phyloP scores from a whole-genome alignment of 1,139 yeast species.

The Debaryomycetaceae sp. region DNA sequence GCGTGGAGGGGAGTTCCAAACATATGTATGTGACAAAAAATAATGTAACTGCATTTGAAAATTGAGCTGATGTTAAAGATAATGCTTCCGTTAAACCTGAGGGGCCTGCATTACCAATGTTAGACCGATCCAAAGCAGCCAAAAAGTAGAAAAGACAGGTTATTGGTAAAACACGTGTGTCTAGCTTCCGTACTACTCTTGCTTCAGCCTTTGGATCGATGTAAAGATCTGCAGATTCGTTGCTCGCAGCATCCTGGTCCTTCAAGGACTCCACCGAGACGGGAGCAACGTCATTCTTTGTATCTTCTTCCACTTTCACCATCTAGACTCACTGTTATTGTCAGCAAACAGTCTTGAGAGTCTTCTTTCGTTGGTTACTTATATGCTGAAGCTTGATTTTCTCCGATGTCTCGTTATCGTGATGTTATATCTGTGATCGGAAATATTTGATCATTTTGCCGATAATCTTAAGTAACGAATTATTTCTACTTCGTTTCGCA shows the following conservation, averaged over 20 bases:
- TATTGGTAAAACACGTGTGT: neutral
- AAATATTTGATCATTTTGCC: neutral
- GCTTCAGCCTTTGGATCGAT: constrained; percentile 2
- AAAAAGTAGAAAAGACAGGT: constrained; percentile 12
- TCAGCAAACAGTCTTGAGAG: too few species aligned
- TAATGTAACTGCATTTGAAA: constrained; percentile 17
- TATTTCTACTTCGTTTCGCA: too few species aligned
- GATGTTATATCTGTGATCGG: neutral
- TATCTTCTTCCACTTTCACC: neutral
- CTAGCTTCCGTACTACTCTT: constrained; percentile 1
- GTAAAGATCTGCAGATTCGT: neutral
- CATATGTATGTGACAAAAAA: constrained; percentile 18
- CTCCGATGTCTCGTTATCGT: neutral
- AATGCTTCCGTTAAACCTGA: constrained; percentile 20
- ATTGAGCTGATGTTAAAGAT: constrained; percentile 13
- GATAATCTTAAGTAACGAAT: neutral
- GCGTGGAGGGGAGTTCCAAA: constrained; percentile 13
- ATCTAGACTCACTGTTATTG: too few species aligned
- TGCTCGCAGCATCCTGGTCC: neutral
- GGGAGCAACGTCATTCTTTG: neutral
- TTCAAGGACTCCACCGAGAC: neutral
- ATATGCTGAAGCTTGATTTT: neutral
- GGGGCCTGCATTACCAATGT: constrained; percentile 21
- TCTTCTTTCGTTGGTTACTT: neutral
- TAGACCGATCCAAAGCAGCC: constrained; percentile 23